Base-by-base conservation (phyloP, 805 yeast genomes). In the Kregervanrija delftensis region DNA sequence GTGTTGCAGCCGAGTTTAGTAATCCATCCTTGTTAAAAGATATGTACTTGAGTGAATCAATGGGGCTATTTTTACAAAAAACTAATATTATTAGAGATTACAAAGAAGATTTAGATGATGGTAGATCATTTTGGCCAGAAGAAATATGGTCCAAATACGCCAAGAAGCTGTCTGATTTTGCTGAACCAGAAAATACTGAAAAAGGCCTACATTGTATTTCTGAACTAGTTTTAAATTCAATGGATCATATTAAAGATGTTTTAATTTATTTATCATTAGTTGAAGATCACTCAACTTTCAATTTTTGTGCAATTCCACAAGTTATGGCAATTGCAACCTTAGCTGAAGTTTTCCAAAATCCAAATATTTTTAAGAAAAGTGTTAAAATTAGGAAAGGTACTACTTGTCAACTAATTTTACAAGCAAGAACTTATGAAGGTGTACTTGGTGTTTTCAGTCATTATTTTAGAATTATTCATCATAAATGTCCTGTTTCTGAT, bases 281-380 rank as follows among this genome's bases (percentile, higher is more conserved):
- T 41, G 75, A 76, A 47, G 99, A 93, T 60, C 86, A 83, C 48
- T 79, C 96, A 1, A 68, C 83, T 41, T 93, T 88, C 71, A 84
- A 81, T 55, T 93, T 93, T 71, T 90, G 97, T 69, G 87, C 97
- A 10, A 93, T 93, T 60, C 99, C 99, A 14, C 99, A 93, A 68
- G 97, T 91, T 14, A 93, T 93, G 99, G 96, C 98, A 33, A 85
- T 93, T 63, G 97, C 99, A 12, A 88, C 98, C 1, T 73, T 93
- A 55, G 88, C 91, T 16, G 71, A 82, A 42, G 84, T 93, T 32
- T 90, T 84, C 74, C 81, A 84, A 60, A 93, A 93, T 67, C 82
- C 83, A 3, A 58, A 68, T 3, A 84, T 91, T 3, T 77, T 91
- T 59, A 74, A 80, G 38, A 62, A 65, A 34, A 80, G 86, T 59